These are phyloP conservation scores for Kodamaea lidongshanica DNA, from an alignment of 805 yeast species.

Conservation along the genomic window DNA sequence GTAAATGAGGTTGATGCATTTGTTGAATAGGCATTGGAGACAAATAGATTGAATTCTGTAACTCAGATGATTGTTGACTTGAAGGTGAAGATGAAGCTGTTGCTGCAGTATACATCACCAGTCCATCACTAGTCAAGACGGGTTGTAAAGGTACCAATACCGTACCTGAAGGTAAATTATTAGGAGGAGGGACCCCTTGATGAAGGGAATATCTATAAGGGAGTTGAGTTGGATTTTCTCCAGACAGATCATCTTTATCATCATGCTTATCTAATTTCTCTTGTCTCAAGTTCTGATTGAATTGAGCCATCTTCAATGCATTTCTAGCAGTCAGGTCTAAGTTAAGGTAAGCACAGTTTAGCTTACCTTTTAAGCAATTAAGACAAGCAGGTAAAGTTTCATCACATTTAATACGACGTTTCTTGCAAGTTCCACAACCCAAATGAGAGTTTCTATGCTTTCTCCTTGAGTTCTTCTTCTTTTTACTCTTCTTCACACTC, in stretches of 20 bases:
- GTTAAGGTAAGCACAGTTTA: slow-evolving; percentile 44
- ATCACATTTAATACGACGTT: slow-evolving; percentile 59
- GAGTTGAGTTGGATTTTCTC: slow-evolving; percentile 1
- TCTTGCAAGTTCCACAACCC: slow-evolving; percentile 69
- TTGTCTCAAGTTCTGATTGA: slow-evolving; percentile 30
- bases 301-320: slow-evolving; percentile 46
- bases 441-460: slow-evolving; percentile 63
- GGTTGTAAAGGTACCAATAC: slow-evolving; percentile 11
- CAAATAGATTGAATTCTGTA: too few relatives aligned
- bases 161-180: slow-evolving; percentile 6
- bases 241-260: slow-evolving; percentile 6
- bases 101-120: slow-evolving; percentile 10
- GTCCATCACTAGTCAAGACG: slow-evolving; percentile 10
- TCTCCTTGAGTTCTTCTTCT: slow-evolving; percentile 45
- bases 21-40: too few relatives aligned
- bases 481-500: slow-evolving; percentile 5
- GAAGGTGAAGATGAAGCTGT: too few relatives aligned
- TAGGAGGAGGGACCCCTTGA: slow-evolving; percentile 4
- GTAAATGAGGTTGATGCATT: too few relatives aligned
- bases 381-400: slow-evolving; percentile 54
- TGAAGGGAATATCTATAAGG: slow-evolving; percentile 1
- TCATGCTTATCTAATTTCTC: slow-evolving; percentile 14
- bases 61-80: too few relatives aligned
- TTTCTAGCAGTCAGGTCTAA: slow-evolving; percentile 45
- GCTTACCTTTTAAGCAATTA: slow-evolving; percentile 47